Evolutionary conservation across 345 rosid genomes (phyloP).

Genomic region (Eutrema heterophyllum): DNA sequence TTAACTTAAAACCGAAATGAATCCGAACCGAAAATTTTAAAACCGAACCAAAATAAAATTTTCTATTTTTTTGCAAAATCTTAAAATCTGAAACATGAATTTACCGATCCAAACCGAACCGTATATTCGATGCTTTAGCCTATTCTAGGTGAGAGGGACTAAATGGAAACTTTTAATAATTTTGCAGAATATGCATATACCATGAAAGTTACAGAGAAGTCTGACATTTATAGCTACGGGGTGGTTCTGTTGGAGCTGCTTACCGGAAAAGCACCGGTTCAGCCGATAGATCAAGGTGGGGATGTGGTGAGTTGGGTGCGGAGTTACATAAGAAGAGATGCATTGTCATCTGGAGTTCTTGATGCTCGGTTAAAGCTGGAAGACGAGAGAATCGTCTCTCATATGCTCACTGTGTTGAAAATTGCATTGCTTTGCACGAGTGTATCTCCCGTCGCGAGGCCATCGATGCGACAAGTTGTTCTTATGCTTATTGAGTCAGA

Average conservation of each 20-base stretch:
- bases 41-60: background rate
- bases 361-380: constrained; percentile 50
- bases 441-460: constrained; percentile 55
- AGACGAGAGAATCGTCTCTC: constrained; percentile 47
- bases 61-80: background rate
- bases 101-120: background rate
- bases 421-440: constrained; percentile 77
- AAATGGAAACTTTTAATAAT: constrained; percentile 14
- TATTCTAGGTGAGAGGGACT: background rate
- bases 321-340: constrained; percentile 44
- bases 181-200: constrained; percentile 89
- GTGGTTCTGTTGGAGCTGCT: constrained; percentile 70
- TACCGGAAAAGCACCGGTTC: constrained; percentile 82
- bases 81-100: background rate
- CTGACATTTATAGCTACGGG: constrained; percentile 92
- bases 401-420: constrained; percentile 68
- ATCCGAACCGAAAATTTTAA: background rate
- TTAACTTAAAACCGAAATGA: no score
- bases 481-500: constrained; percentile 64
- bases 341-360: constrained; percentile 55
- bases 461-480: constrained; percentile 71
- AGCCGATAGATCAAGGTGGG: constrained; percentile 85
- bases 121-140: background rate
- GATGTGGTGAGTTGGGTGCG: constrained; percentile 86
- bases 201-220: constrained; percentile 89